Conservation (phyloP, 2,329 filamentous ascomycete genomes). For the Aspergillus clavatus region DNA sequence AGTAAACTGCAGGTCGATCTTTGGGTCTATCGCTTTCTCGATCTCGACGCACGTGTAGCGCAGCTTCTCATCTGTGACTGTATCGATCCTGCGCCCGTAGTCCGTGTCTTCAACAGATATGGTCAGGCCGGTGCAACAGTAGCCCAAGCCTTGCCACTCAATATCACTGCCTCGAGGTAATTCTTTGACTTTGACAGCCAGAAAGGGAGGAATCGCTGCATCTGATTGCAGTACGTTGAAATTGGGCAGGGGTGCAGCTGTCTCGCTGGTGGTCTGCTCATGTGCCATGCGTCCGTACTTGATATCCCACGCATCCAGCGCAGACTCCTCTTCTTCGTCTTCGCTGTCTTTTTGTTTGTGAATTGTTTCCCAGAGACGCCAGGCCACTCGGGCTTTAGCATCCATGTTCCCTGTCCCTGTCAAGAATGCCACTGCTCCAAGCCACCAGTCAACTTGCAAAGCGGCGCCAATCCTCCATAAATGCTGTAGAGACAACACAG, state of each 20-base stretch:
- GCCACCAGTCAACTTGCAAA: constrained; percentile 69
- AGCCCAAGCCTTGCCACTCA: constrained; percentile 76
- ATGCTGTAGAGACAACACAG: constrained; percentile 76
- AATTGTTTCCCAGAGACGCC: constrained; percentile 44
- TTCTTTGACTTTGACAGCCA: constrained; percentile 69
- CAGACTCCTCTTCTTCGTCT: constrained; percentile 47
- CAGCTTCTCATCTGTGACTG: constrained; percentile 20
- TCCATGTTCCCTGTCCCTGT: constrained; percentile 38
- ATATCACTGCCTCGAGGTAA: constrained; percentile 69
- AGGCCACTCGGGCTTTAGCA: constrained; percentile 35
- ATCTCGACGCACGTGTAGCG: constrained; percentile 32
- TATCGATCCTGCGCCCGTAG: constrained; percentile 16
- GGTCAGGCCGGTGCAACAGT: constrained; percentile 37
- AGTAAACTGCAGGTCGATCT: constrained; percentile 16
- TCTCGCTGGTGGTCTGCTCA: constrained; percentile 25
- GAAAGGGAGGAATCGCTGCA: constrained; percentile 57
- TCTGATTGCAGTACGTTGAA: constrained; percentile 23
- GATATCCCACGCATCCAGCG: constrained; percentile 46
- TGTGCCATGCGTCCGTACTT: constrained; percentile 53
- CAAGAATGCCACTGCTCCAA: constrained; percentile 70
- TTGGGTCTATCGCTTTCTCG: constrained; percentile 12
- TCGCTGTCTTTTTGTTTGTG: constrained; percentile 24
- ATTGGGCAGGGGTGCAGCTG: constrained; percentile 21
- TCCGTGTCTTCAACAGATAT: constrained; percentile 14
- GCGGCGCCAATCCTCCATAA: constrained; percentile 75